A percentile compares a stretch with the other conserved stretches of the same genome.
Evolutionary conservation across 2,329 filamentous ascomycete genomes (phyloP).

Genomic region (Fusarium albosuccineum): DNA sequence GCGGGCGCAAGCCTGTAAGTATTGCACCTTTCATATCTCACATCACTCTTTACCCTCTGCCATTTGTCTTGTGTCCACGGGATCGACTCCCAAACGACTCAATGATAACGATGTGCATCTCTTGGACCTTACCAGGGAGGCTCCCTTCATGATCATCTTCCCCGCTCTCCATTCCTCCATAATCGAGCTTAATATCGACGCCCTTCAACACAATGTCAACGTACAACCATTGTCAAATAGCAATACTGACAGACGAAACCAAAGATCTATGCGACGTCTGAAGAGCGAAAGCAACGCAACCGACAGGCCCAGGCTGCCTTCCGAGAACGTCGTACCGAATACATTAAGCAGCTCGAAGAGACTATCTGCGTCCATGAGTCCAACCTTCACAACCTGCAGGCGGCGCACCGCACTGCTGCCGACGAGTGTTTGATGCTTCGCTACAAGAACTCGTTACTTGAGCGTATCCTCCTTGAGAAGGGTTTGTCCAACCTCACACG

Average conservation of each 20-base stretch:
- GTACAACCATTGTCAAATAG: slow-evolving; percentile 15
- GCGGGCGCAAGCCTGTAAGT: slow-evolving; percentile 93
- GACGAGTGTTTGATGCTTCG: slow-evolving; percentile 98
- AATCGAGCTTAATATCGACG: not conserved
- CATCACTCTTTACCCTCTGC: slow-evolving; percentile 8
- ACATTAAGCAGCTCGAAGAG: slow-evolving; percentile 98
- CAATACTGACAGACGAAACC: slow-evolving; percentile 30
- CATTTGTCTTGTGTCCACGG: slow-evolving; percentile 1
- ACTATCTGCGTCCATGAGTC: slow-evolving; percentile 98
- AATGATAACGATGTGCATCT: not conserved
- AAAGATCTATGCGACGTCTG: slow-evolving; percentile 98
- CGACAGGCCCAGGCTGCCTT: slow-evolving; percentile 97
- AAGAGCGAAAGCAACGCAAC: slow-evolving; percentile 98
- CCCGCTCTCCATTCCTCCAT: slow-evolving; percentile 6
- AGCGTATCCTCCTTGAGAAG: slow-evolving; percentile 96
- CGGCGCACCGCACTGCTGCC: slow-evolving; percentile 92
- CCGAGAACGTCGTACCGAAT: slow-evolving; percentile 95
- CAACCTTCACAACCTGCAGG: slow-evolving; percentile 90
- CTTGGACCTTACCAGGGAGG: not conserved
- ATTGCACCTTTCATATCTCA: slow-evolving; percentile 52
- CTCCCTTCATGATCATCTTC: slow-evolving; percentile 12
- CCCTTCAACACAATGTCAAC: slow-evolving; percentile 7
- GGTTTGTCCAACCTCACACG: slow-evolving; percentile 63
- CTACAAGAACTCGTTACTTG: slow-evolving; percentile 97
- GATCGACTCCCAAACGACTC: slow-evolving; percentile 1